Percentiles rank a stretch among this genome's conserved stretches.
These are phyloP conservation scores for Yarrowia galli DNA, from an alignment of 1,139 yeast species.

Conservation along the genomic window DNA sequence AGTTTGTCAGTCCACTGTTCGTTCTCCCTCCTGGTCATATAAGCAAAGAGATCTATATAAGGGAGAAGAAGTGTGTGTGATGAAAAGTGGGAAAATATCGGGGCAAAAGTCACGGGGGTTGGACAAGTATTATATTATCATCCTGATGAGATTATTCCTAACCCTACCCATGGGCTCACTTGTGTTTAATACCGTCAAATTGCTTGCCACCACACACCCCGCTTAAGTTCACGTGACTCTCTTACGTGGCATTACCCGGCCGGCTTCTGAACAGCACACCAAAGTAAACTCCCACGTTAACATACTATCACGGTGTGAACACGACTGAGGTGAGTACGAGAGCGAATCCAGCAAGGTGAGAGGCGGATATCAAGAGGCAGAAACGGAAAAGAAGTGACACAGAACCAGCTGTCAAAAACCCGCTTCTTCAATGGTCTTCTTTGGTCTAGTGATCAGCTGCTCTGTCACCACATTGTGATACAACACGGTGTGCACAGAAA, in stretches of 20 bases:
- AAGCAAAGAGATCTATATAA: too few relatives aligned
- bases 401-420: not conserved
- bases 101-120: too few relatives aligned
- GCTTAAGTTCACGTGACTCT: constrained; percentile 29
- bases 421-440: not conserved
- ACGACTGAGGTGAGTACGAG: constrained; percentile 34
- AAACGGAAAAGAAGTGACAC: not conserved
- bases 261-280: constrained; percentile 39
- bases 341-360: not conserved
- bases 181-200: not conserved
- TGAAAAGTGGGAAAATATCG: too few relatives aligned
- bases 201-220: not conserved
- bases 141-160: too few relatives aligned
- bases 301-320: constrained; percentile 36
- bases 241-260: constrained; percentile 38
- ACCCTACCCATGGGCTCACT: too few relatives aligned
- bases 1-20: too few relatives aligned
- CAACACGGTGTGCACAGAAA: not conserved
- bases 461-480: too few relatives aligned
- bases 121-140: too few relatives aligned
- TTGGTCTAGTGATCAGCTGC: not conserved
- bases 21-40: too few relatives aligned
- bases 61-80: too few relatives aligned
- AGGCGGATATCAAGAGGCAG: not conserved
- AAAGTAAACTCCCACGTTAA: constrained; percentile 38